Evolutionary conservation across 345 rosid species (phyloP), one percentile per base, ranked within the genome.

Genomic region (Corchorus capsularis): DNA sequence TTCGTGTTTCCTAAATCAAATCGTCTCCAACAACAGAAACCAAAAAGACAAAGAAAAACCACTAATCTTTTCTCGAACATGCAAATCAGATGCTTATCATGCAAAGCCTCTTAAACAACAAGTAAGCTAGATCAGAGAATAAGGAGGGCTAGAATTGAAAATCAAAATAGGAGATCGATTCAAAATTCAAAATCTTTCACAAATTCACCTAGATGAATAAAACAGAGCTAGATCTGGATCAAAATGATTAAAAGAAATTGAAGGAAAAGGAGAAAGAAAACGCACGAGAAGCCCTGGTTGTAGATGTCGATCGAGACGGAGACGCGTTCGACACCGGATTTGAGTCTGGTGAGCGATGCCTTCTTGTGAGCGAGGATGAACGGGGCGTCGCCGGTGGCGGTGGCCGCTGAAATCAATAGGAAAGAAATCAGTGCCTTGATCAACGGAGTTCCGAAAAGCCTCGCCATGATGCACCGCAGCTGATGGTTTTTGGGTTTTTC

Each of bases 331-430:
- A 86, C 84, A 73, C 98, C 98, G 55, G 98, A 88, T 79, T 90
- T 96, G 86, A 91, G 94, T 72, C 96, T 72, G 73, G 78, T 86
- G 77, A 88, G 90, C 65, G 94, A 78, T 27, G 93, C 98, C 86
- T 95, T 93, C 94, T 95, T 93, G 85, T 93, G 93, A 13, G 91
- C 99, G 63, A 96, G 90, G 63, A 96, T 84, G 88, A 94, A 94
- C 39, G 98, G 98, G 43, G 85, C 94, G 73, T 94, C 99, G 67
- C 90, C 60, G 81, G 75, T 82, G 79, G 88, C 91, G 43, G 88
- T 77, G 16, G 90, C 71, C 46, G 88, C 77, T 2, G 93, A 90
- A 6, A 90, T 50, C 61, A 91, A 81, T 62, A 82, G 71, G 61
- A 89, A 78, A 27, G 80, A 77, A 56, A 87, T 45, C 73, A 89